Percentiles rank a stretch among this genome's conserved stretches.
phyloP scores from a whole-genome alignment of 2,329 filamentous ascomycete species.

The Berkeleyomyces rouxiae region DNA sequence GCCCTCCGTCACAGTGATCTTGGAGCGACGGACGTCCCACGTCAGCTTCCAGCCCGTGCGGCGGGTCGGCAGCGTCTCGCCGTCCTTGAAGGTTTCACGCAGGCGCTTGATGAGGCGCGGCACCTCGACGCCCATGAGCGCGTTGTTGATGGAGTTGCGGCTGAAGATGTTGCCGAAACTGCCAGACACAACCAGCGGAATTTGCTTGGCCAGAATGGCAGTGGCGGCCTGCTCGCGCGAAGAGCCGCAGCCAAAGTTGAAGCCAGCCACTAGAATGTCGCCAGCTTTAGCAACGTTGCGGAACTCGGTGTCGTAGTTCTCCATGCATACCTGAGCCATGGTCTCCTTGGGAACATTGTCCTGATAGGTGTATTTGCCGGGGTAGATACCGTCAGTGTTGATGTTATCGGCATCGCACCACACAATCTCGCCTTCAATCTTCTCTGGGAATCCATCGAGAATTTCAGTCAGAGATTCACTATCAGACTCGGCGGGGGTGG shows the following conservation, averaged over 20 bases:
- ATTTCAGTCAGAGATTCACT: constrained; percentile 45
- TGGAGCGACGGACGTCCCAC: constrained; percentile 63
- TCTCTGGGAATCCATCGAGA: constrained; percentile 72
- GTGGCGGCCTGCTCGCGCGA: constrained; percentile 81
- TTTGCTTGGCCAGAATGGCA: constrained; percentile 63
- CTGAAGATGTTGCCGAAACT: constrained; percentile 76
- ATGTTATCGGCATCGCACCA: constrained; percentile 72
- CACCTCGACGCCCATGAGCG: constrained; percentile 54
- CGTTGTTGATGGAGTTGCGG: constrained; percentile 67
- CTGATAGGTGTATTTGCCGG: constrained; percentile 79
- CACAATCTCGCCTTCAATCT: constrained; percentile 69
- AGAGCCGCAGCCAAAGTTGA: constrained; percentile 75
- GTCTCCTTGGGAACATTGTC: constrained; percentile 58
- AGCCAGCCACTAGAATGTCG: constrained; percentile 73
- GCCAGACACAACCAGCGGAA: constrained; percentile 63
- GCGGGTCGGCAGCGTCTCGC: constrained; percentile 41
- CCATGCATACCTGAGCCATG: constrained; percentile 86
- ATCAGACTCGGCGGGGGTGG: constrained; percentile 14
- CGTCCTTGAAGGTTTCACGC: constrained; percentile 26
- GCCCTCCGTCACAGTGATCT: constrained; percentile 55
- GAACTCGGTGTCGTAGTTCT: constrained; percentile 76
- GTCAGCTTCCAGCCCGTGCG: constrained; percentile 69
- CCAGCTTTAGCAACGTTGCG: constrained; percentile 41
- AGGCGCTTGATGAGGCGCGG: constrained; percentile 50
- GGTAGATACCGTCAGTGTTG: constrained; percentile 86